These are phyloP conservation scores for Zanthoxylum bungeanum DNA, from an alignment of 345 rosid genomes.

Conservation along the genomic window DNA sequence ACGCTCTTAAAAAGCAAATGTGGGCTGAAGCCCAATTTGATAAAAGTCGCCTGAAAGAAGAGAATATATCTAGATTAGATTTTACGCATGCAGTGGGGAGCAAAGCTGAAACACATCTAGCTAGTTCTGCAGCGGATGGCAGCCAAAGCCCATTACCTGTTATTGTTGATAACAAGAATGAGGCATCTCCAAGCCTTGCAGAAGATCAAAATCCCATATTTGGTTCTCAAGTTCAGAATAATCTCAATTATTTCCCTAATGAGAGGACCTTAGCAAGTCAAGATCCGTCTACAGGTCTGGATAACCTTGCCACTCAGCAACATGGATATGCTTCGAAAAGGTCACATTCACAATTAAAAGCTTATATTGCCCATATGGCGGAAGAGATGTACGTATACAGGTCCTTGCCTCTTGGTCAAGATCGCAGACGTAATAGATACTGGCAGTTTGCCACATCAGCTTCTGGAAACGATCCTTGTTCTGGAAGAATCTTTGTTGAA, in stretches of 20 bases:
- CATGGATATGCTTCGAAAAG: constrained; percentile 78
- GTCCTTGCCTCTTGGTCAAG: constrained; percentile 98
- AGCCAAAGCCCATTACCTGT: constrained; percentile 45
- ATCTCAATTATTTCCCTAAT: constrained; percentile 31
- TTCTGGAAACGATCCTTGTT: constrained; percentile 83
- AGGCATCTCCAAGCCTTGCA: constrained; percentile 49
- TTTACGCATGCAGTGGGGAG: constrained; percentile 37
- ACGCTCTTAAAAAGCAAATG: constrained; percentile 96
- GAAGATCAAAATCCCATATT: constrained; percentile 52
- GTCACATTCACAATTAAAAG: constrained; percentile 80
- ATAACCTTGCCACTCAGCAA: constrained; percentile 51
- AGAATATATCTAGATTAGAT: constrained; percentile 51
- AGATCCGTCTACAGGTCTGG: constrained; percentile 51
- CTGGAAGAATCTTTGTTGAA: constrained; percentile 90
- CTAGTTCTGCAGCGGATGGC: constrained; percentile 33
- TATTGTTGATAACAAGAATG: constrained; percentile 31
- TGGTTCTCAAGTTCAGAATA: constrained; percentile 46
- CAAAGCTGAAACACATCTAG: constrained; percentile 50
- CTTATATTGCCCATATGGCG: constrained; percentile 81
- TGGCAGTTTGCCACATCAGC: constrained; percentile 95
- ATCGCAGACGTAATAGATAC: constrained; percentile 92
- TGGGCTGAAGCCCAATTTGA: constrained; percentile 98
- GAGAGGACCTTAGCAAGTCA: constrained; percentile 45
- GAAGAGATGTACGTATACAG: constrained; percentile 92
- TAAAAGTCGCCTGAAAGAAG: constrained; percentile 81